Evolutionary conservation across 2,329 filamentous ascomycete genomes (phyloP).

Genomic region (Arthrobotrys iridis): DNA sequence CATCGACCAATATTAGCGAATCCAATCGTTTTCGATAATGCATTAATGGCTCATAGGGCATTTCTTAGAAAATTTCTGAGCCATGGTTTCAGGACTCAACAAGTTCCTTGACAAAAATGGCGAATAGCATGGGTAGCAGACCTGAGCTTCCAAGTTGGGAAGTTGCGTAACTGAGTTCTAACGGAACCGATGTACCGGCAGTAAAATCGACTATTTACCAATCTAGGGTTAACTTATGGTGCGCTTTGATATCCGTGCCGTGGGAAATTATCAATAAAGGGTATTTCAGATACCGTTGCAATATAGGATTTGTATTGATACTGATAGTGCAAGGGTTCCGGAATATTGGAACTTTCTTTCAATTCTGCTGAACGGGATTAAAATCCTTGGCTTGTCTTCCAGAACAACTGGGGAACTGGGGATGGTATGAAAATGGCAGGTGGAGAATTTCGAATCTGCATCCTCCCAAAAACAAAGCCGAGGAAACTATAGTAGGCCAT

Average conservation of each 20-base stretch:
- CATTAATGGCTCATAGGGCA: background rate
- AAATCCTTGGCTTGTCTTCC: constrained; percentile 2
- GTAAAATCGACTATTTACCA: background rate
- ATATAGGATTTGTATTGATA: constrained; percentile 11
- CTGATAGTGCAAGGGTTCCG: background rate
- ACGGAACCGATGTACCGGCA: constrained; percentile 10
- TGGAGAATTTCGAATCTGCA: background rate
- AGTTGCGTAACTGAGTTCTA: constrained; percentile 19
- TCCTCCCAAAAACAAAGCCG: too few relatives aligned
- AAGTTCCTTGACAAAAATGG: background rate
- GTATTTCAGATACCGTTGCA: background rate
- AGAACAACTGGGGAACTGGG: constrained; percentile 2
- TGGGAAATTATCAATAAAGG: background rate
- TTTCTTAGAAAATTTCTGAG: background rate
- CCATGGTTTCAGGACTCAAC: background rate
- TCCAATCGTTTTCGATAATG: too few relatives aligned
- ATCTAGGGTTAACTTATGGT: background rate
- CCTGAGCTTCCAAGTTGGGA: constrained; percentile 35
- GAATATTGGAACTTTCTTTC: background rate
- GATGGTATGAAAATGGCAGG: constrained; percentile 7
- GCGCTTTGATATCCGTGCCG: constrained; percentile 6
- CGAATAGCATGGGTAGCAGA: background rate
- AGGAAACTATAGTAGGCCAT: too few relatives aligned
- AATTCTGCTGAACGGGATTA: too few relatives aligned
- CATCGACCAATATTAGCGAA: too few relatives aligned